These are phyloP conservation scores for Dactylonectria estremocensis DNA, from an alignment of 2,329 filamentous ascomycete species.

Conservation along the genomic window DNA sequence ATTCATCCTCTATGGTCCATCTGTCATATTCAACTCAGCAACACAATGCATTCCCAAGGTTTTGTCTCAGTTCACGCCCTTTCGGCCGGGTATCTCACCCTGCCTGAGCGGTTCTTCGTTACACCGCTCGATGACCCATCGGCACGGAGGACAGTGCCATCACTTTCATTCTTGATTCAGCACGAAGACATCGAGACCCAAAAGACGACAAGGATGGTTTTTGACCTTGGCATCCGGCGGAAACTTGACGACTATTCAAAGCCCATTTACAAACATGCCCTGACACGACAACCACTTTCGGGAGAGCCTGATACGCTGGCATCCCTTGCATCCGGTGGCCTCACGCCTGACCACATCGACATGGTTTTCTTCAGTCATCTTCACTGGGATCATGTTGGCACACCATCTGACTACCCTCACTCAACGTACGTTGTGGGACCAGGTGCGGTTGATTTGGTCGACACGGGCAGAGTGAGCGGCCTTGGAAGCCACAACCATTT, in stretches of 20 bases:
- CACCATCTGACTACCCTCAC: slow-evolving; percentile 23
- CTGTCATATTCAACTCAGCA: background rate
- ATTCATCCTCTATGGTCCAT: background rate
- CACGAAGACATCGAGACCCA: background rate
- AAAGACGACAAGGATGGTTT: slow-evolving; percentile 17
- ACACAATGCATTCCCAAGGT: background rate
- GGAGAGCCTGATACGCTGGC: slow-evolving; percentile 8
- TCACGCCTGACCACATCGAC: slow-evolving; percentile 20
- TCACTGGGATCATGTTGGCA: slow-evolving; percentile 35
- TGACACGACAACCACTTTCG: slow-evolving; percentile 23
- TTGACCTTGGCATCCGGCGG: slow-evolving; percentile 29
- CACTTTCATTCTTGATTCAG: slow-evolving; percentile 30
- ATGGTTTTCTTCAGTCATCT: slow-evolving; percentile 31
- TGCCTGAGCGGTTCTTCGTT: slow-evolving; percentile 28
- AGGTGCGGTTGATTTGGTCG: slow-evolving; percentile 19
- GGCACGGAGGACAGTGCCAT: slow-evolving; percentile 21
- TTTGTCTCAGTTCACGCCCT: slow-evolving; percentile 29
- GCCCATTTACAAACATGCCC: slow-evolving; percentile 19
- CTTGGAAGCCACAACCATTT: slow-evolving; percentile 27
- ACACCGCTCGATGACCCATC: slow-evolving; percentile 1
- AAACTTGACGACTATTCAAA: slow-evolving; percentile 13
- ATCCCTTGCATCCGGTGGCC: slow-evolving; percentile 11
- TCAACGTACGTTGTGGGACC: slow-evolving; percentile 27
- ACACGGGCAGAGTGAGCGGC: background rate
- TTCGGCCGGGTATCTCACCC: slow-evolving; percentile 21